These are phyloP conservation scores for Venturia carpophila DNA, from an alignment of 2,329 filamentous ascomycete species.

Conservation along the genomic window DNA sequence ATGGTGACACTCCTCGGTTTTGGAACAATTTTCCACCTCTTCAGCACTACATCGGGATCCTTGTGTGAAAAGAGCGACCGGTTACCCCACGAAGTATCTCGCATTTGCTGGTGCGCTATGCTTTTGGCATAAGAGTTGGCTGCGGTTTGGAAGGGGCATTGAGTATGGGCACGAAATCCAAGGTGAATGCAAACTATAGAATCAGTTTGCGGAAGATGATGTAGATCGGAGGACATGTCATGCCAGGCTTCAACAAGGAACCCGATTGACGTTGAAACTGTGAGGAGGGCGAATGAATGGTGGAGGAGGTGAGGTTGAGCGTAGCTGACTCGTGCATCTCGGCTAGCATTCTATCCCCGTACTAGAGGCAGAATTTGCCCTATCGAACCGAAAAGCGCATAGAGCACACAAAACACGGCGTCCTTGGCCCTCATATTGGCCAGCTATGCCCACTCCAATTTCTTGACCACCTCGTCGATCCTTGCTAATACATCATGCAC, in stretches of 20 bases:
- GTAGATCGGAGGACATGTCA: neutral
- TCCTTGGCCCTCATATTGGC: neutral
- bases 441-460: neutral
- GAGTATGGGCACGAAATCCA: no score
- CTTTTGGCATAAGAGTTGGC: no score
- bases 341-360: no score
- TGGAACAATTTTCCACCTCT: no score
- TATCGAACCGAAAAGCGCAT: neutral
- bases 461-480: constrained; percentile 13
- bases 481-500: constrained; percentile 13
- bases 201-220: neutral
- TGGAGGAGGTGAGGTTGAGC: neutral
- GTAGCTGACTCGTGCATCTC: neutral
- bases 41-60: no score
- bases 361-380: no score
- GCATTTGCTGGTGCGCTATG: no score
- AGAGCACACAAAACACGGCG: neutral
- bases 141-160: no score
- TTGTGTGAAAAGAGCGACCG: no score
- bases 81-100: no score
- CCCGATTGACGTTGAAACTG: neutral
- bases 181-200: neutral
- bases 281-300: neutral
- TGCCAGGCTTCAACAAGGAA: neutral
- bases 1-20: no score